phyloP scores from a whole-genome alignment of 495 filamentous ascomycete species.

The Lindgomyces ingoldianus region DNA sequence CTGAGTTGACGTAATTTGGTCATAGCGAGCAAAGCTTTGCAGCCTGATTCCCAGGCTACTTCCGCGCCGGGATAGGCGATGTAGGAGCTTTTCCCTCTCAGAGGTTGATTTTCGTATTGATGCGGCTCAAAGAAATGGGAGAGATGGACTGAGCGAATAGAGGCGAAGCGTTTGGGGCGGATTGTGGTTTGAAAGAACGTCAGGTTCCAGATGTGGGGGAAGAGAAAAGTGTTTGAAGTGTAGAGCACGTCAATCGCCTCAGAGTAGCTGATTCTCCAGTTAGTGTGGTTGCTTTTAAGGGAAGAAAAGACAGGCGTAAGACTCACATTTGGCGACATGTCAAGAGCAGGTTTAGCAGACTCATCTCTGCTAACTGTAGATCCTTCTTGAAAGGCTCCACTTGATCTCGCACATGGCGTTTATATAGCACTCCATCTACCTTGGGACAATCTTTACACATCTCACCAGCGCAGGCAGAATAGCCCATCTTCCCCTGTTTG shows the following conservation, averaged over 20 bases:
- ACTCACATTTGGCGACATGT: slow-evolving; percentile 6
- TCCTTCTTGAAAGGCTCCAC: neutral
- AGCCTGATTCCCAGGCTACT: neutral
- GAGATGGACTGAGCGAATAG: slow-evolving; percentile 7
- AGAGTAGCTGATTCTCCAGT: slow-evolving; percentile 6
- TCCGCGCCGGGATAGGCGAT: neutral
- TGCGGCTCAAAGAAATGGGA: neutral
- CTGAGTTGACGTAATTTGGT: neutral
- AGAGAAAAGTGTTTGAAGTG: slow-evolving; percentile 17
- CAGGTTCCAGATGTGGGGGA: neutral
- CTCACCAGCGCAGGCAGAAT: neutral
- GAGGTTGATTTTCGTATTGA: neutral
- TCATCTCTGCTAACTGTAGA: neutral
- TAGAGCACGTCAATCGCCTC: slow-evolving; percentile 22
- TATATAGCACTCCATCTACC: too few relatives aligned
- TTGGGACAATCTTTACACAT: neutral
- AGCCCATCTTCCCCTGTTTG: neutral
- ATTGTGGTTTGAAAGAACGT: neutral
- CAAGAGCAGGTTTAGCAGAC: neutral
- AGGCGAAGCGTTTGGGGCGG: slow-evolving; percentile 9
- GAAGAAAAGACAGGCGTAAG: neutral
- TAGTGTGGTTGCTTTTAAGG: neutral
- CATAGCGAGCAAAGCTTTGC: neutral
- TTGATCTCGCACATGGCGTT: neutral
- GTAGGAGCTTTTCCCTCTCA: neutral